Evolutionary conservation across 805 yeast genomes (phyloP).

Genomic region (Hanseniaspora taiwanica): DNA sequence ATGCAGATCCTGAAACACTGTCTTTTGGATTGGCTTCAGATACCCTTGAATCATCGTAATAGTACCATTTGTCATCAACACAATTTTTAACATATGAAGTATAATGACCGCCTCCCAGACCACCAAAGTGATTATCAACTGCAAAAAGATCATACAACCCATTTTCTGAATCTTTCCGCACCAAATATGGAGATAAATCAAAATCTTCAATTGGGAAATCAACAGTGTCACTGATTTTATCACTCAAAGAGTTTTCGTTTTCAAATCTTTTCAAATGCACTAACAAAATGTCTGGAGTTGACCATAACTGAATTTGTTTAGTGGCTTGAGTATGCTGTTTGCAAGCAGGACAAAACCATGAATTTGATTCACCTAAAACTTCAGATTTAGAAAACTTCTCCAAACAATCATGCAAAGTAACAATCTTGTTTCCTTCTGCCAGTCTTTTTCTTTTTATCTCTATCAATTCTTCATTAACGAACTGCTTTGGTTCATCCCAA

Average conservation of each 20-base stretch:
- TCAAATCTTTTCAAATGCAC: conserved; percentile 87
- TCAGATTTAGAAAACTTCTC: conserved; percentile 68
- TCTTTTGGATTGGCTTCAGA: conserved; percentile 43
- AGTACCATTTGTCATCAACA: conserved; percentile 71
- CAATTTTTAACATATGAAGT: conserved; percentile 80
- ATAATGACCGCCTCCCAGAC: conserved; percentile 95
- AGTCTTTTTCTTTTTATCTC: conserved; percentile 1
- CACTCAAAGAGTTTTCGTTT: conserved; percentile 71
- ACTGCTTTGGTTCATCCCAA: conserved; percentile 1
- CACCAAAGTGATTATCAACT: conserved; percentile 93
- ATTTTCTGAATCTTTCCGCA: conserved; percentile 7
- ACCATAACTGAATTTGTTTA: conserved; percentile 84
- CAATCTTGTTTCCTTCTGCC: conserved; percentile 22
- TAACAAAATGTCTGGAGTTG: conserved; percentile 80
- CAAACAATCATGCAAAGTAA: conserved; percentile 63
- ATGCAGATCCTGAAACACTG: conserved; percentile 67
- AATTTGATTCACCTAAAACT: conserved; percentile 72
- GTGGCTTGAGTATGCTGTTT: conserved; percentile 83
- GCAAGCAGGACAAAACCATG: conserved; percentile 90
- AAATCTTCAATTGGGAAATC: conserved; percentile 78
- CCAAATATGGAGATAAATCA: conserved; percentile 53
- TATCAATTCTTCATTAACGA: background rate
- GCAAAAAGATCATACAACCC: conserved; percentile 72
- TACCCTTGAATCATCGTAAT: conserved; percentile 78
- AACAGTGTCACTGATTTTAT: conserved; percentile 74